Percentiles rank a stretch among this genome's conserved stretches.
Evolutionary conservation across 2,329 filamentous ascomycete species (phyloP).

Genomic region (Drechmeria coniospora): DNA sequence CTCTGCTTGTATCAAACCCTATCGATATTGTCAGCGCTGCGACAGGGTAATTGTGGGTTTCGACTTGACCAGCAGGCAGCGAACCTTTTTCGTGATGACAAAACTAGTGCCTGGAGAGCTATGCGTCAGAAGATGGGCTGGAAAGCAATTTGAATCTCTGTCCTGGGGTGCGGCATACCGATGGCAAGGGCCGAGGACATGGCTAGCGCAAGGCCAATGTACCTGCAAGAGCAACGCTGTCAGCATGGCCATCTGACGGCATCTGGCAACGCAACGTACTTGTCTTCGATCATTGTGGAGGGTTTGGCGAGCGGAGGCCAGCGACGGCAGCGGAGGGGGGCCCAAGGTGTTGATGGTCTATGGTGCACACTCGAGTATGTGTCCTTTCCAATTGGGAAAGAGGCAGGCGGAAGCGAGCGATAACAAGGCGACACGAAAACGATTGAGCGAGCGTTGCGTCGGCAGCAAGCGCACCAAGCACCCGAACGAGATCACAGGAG

Average conservation of each 20-base stretch:
- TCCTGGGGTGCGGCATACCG: conserved; percentile 37
- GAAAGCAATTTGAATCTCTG: neutral
- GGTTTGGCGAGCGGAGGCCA: conserved; percentile 5
- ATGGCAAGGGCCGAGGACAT: conserved; percentile 62
- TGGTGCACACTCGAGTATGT: neutral
- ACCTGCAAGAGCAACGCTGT: conserved; percentile 35
- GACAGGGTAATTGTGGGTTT: neutral
- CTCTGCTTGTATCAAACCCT: conserved; percentile 83
- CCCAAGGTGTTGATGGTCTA: neutral
- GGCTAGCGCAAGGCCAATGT: conserved; percentile 61
- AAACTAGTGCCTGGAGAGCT: conserved; percentile 68
- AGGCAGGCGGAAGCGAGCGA: no score
- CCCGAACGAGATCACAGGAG: neutral
- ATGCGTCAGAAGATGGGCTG: conserved; percentile 7
- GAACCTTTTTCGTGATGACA: conserved; percentile 96
- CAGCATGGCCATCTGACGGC: conserved; percentile 3
- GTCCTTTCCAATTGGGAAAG: no score
- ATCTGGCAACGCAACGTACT: conserved; percentile 14
- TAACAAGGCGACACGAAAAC: no score
- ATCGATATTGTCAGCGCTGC: conserved; percentile 1
- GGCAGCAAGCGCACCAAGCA: neutral
- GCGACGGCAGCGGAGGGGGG: conserved; percentile 6
- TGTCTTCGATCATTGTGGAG: conserved; percentile 21
- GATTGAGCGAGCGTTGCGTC: neutral
- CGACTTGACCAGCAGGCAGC: conserved; percentile 3